Base-by-base conservation (phyloP, 345 rosid species). In the Syzygium grande region DNA sequence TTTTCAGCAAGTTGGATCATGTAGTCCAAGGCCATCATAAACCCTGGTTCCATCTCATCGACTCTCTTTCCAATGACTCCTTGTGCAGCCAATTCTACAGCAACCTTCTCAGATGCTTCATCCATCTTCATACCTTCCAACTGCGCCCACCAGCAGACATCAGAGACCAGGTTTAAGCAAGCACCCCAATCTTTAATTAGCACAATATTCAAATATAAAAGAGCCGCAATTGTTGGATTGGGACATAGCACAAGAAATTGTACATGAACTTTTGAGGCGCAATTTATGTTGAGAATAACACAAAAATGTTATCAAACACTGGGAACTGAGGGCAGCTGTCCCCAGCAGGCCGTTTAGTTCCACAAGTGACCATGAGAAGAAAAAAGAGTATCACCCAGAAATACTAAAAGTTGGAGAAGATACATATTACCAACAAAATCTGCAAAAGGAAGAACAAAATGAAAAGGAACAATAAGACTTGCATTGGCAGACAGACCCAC, bases 1-100 rank as follows among this genome's bases (percentile, higher is more conserved):
- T 87, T 95, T 52, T 93, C 96, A 7, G 99, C 98, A 34, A 90
- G 90, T 89, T 95, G 95, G 90, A 97, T 97, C 99, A 96, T 97
- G 93, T 94, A 94, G 94, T 97, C 99, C 29, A 97, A 91, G 56
- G 99, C 98, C 99, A 95, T 95, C 96, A 96, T 96, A 90, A 96
- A 96, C n/a, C 98, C 95, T 4, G 96, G 88, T 88, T 98, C 99
- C 98, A 98, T 98, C 94, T 94, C 94, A 89, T 98, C 99, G 41
- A 97, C 98, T 86, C 99, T 92, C 90, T 98, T 96, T 83, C 99
- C 98, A 68, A 95, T 95, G 65, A 95, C 98, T 91, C 98, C 98
- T 88, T 95, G 99, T 43, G 98, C 99, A 54, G 96, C 95, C 93
- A 96, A 92, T 89, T 98, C 97, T 51, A 96, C 96, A 12, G 98